Evolutionary conservation across 768 basidiomycete species (phyloP).

Genomic region (Cyclocybe cylindracea): DNA sequence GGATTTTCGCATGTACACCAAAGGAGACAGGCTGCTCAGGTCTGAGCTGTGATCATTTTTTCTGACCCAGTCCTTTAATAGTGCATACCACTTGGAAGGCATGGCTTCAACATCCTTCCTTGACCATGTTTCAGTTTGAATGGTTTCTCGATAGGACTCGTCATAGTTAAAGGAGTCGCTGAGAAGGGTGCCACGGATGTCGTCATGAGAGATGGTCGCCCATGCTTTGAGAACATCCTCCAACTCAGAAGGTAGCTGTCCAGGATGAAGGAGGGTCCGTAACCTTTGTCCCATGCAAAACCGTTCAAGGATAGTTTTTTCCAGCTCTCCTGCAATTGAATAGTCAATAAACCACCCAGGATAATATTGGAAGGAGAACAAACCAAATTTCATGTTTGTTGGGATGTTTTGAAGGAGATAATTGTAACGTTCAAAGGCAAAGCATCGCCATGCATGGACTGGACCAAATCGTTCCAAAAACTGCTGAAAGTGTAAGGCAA

Average conservation of each 20-base stretch:
- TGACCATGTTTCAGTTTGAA: neutral
- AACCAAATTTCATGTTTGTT: conserved; percentile 33
- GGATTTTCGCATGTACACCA: too few relatives aligned
- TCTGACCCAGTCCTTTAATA: too few relatives aligned
- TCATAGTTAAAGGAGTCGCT: neutral
- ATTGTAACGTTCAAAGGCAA: conserved; percentile 35
- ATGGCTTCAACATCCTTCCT: too few relatives aligned
- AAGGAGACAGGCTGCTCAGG: too few relatives aligned
- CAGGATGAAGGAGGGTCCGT: conserved; percentile 5
- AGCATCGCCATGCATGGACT: conserved; percentile 36
- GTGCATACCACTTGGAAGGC: too few relatives aligned
- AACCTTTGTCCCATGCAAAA: conserved; percentile 14
- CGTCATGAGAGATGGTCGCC: too few relatives aligned
- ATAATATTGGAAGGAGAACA: conserved; percentile 5
- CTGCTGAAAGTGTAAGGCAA: conserved; percentile 35
- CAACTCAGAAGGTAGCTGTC: too few relatives aligned
- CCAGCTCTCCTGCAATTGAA: conserved; percentile 26
- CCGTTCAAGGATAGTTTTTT: conserved; percentile 23
- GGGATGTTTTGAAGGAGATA: conserved; percentile 16
- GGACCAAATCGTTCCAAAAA: conserved; percentile 35
- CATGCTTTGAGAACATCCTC: too few relatives aligned
- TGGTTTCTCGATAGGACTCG: neutral
- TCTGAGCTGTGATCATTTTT: too few relatives aligned
- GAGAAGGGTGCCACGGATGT: conserved; percentile 1
- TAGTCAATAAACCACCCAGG: neutral